These are phyloP conservation scores for Wickerhamiella hasegawae DNA, from an alignment of 805 yeast genomes.

Conservation along the genomic window DNA sequence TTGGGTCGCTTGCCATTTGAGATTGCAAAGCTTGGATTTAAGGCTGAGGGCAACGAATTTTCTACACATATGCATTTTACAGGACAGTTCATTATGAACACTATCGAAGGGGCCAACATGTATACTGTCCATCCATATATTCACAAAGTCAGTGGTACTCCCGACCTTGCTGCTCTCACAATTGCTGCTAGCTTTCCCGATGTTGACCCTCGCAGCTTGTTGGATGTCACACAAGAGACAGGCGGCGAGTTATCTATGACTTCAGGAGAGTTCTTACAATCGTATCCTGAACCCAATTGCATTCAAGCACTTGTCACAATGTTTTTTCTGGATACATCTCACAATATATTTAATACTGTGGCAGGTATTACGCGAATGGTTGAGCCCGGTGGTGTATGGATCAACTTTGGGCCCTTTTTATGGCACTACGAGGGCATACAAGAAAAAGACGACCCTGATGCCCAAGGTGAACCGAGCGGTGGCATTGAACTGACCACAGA, in stretches of 20 bases:
- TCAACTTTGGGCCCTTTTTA: conserved; percentile 57
- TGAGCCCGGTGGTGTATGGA: conserved; percentile 46
- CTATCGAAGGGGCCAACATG: conserved; percentile 5
- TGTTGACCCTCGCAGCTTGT: conserved; percentile 11
- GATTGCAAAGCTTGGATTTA: conserved; percentile 27
- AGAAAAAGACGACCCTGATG: not conserved
- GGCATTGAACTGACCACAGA: conserved; percentile 48
- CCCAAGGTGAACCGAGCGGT: conserved; percentile 22
- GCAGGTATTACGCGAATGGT: conserved; percentile 38
- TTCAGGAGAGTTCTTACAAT: conserved; percentile 56
- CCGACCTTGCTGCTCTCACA: conserved; percentile 32
- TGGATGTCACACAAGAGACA: conserved; percentile 7
- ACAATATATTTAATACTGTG: conserved; percentile 60
- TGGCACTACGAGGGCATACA: conserved; percentile 37
- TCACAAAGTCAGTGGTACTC: conserved; percentile 60
- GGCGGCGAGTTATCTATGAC: conserved; percentile 41
- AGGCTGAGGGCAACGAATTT: conserved; percentile 65
- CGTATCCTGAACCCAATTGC: conserved; percentile 36
- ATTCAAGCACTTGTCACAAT: conserved; percentile 30
- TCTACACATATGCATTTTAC: conserved; percentile 68
- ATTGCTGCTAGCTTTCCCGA: conserved; percentile 29
- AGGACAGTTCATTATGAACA: conserved; percentile 19
- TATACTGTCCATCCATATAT: conserved; percentile 25
- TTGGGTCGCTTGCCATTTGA: conserved; percentile 70
- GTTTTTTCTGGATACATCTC: conserved; percentile 84